These are phyloP conservation scores for Grammothele lineata DNA, from an alignment of 768 basidiomycete genomes.

Conservation along the genomic window DNA sequence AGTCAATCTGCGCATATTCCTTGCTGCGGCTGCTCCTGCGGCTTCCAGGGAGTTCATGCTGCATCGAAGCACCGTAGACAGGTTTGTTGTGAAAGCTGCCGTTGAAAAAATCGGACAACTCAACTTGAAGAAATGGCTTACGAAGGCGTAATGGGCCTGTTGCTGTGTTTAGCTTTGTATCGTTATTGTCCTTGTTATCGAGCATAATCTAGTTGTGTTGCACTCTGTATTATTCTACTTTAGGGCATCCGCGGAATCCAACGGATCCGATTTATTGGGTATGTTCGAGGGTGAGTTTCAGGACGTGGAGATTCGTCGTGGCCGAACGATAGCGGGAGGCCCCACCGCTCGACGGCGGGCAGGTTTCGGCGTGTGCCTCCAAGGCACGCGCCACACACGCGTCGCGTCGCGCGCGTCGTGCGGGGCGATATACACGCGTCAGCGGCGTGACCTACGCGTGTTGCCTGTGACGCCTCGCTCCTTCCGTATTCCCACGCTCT, in stretches of 20 bases:
- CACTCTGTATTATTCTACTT: too few species aligned
- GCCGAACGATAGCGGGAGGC: too few species aligned
- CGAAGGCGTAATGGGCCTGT: conserved; percentile 41
- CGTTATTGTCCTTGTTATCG: too few species aligned
- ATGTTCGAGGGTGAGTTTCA: too few species aligned
- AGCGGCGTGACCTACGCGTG: conserved; percentile 7
- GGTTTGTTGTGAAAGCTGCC: conserved; percentile 62
- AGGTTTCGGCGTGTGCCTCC: not conserved
- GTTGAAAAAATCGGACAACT: conserved; percentile 65
- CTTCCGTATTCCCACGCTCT: not conserved
- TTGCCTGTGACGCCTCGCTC: not conserved
- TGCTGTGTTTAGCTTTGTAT: not conserved
- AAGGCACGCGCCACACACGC: conserved; percentile 10
- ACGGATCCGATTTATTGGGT: too few species aligned
- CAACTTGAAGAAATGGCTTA: conserved; percentile 76
- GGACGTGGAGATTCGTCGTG: too few species aligned
- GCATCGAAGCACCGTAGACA: conserved; percentile 62
- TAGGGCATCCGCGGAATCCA: too few species aligned
- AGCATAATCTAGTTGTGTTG: too few species aligned
- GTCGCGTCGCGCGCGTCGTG: too few species aligned
- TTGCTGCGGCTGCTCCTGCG: conserved; percentile 44
- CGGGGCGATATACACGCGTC: conserved; percentile 10
- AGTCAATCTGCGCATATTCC: conserved; percentile 51
- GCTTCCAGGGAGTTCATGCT: conserved; percentile 67
- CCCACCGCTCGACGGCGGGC: too few species aligned